phyloP scores from a whole-genome alignment of 805 yeast genomes.

The Brettanomyces naardenensis region DNA sequence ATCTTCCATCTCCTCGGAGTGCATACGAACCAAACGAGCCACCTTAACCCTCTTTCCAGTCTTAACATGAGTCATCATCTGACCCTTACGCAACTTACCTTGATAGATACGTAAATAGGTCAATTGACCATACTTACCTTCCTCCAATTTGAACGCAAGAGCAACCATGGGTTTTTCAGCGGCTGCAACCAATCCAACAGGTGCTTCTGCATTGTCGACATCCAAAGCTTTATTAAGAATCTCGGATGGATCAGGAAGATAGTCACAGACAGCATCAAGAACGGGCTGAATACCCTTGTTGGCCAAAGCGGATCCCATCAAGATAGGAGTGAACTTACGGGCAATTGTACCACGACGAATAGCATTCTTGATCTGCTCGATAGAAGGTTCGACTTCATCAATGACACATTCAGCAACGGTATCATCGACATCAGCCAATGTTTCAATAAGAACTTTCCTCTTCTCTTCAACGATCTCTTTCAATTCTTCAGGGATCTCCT shows the following conservation, averaged over 20 bases:
- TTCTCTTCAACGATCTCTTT: constrained; percentile 82
- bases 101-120: constrained; percentile 96
- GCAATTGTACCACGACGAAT: constrained; percentile 94
- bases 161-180: constrained; percentile 81
- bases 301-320: constrained; percentile 98
- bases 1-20: constrained; percentile 98
- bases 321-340: constrained; percentile 95
- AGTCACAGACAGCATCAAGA: constrained; percentile 91
- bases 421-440: constrained; percentile 96
- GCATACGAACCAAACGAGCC: constrained; percentile 94
- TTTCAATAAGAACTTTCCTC: constrained; percentile 79
- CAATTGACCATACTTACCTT: constrained; percentile 95
- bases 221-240: constrained; percentile 87
- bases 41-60: constrained; percentile 91
- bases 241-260: constrained; percentile 92
- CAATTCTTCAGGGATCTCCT: constrained; percentile 71
- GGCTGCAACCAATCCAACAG: constrained; percentile 70
- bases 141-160: constrained; percentile 97
- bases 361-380: constrained; percentile 77
- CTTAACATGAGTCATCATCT: constrained; percentile 80
- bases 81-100: constrained; percentile 88
- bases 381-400: constrained; percentile 84
- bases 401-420: constrained; percentile 89
- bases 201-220: constrained; percentile 50
- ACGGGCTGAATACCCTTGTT: constrained; percentile 95